Evolutionary conservation across 106 monocot genomes (phyloP), one percentile per base, ranked within the genome.

Genomic region (Dendrobium huoshanense): DNA sequence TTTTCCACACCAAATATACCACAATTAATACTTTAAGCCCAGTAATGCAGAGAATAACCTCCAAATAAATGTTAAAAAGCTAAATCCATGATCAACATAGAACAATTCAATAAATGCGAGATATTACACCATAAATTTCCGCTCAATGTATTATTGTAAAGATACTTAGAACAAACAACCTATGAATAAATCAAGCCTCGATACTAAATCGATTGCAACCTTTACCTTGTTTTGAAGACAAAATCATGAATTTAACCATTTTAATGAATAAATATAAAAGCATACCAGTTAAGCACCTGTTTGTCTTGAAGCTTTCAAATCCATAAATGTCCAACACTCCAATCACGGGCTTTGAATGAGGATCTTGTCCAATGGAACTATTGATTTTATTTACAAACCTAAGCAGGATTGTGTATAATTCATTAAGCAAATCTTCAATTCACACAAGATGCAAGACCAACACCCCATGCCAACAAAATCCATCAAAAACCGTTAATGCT

Each of bases 261-360:
- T 68, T 42, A 43, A 74, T 42, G 40, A 74, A 76, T 76, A 68
- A 84, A 80, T 41, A 72, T 48, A 79, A 87, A 86, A 82, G 87
- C 89, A 55, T 89, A 89, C 87, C 87, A 55, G 89, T 81, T 87
- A 89, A 89, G 89, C 89, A 89, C 89, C 89, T 87, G 87, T 89
- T 89, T 82, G 87, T 89, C 85, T 89, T 89, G 89, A 89, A 89
- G 82, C 89, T 87, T 87, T 89, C 89, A 75, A 89, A 89, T 56
- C 89, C 89, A 82, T 89, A 87, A 29, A 89, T 89, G 78, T 87
- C 89, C 47, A 89, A 77, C 41, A 89, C 89, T 31, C 89, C 89
- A 72, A 89, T 85, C 64, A 87, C 68, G 75, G 67, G 41, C 51
- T 85, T 87, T 49, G 89, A 89, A 77, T 82, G 10, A 55, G 87